These are phyloP conservation scores for Diaporthe vaccinii DNA, from an alignment of 2,329 filamentous ascomycete genomes.

Conservation along the genomic window DNA sequence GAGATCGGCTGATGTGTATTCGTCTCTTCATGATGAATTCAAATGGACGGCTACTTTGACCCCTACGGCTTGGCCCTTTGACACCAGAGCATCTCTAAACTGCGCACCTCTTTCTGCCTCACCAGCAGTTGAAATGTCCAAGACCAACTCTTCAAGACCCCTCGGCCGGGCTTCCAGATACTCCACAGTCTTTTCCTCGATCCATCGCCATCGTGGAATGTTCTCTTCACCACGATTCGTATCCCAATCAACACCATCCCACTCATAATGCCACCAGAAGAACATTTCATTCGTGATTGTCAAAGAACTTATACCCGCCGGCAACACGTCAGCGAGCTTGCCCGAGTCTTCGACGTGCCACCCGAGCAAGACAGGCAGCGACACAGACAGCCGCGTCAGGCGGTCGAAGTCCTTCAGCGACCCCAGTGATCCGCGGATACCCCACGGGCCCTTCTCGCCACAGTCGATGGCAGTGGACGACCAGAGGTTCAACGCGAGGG, in stretches of 20 bases:
- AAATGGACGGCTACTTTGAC: not conserved
- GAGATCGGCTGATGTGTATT: not conserved
- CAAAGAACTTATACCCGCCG: not conserved
- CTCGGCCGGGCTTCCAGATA: not conserved
- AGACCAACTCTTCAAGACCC: constrained; percentile 3
- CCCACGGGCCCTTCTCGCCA: not conserved
- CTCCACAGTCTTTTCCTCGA: constrained; percentile 9
- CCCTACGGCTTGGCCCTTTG: not conserved
- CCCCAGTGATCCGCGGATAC: constrained; percentile 3
- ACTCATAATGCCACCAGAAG: constrained; percentile 17
- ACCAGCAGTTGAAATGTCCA: not conserved
- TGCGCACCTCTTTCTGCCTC: not conserved
- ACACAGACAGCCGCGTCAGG: constrained; percentile 3
- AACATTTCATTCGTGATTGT: constrained; percentile 22
- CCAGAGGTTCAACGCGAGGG: not conserved
- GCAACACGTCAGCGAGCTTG: not conserved
- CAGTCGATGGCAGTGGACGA: constrained; percentile 16
- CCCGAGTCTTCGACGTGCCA: not conserved
- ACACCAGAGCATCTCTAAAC: not conserved
- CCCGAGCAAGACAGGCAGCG: constrained; percentile 3
- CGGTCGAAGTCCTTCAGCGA: not conserved
- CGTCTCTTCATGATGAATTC: not conserved
- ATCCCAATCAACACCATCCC: not conserved
- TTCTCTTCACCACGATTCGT: not conserved
- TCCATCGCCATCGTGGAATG: constrained; percentile 5